Evolutionary conservation across 768 basidiomycete species (phyloP).

Genomic region (Tulasnella sp.): DNA sequence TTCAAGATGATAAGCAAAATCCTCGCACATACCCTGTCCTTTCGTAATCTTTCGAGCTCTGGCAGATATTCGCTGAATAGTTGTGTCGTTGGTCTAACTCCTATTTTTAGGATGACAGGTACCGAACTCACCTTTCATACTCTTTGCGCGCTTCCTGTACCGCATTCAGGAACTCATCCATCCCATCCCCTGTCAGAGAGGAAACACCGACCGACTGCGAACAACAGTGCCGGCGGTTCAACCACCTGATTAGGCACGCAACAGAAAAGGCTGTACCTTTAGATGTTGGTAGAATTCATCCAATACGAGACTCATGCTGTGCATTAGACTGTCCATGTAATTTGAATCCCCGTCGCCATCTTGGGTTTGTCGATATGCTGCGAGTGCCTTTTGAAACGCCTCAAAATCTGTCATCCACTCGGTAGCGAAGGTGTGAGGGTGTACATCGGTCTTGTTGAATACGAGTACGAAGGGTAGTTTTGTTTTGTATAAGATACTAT

Average conservation of each 20-base stretch:
- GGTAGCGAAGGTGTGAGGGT: slow-evolving; percentile 77
- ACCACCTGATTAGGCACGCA: neutral
- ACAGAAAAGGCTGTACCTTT: slow-evolving; percentile 40
- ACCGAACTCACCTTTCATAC: slow-evolving; percentile 60
- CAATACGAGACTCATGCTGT: slow-evolving; percentile 93
- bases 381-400: slow-evolving; percentile 78
- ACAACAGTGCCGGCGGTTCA: neutral
- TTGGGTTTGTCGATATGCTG: slow-evolving; percentile 40
- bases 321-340: slow-evolving; percentile 98
- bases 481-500: slow-evolving; percentile 92
- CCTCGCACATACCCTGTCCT: slow-evolving; percentile 21
- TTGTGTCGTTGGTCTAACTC: neutral
- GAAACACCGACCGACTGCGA: slow-evolving; percentile 85
- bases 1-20: neutral
- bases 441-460: slow-evolving; percentile 96
- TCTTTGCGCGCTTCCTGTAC: slow-evolving; percentile 79
- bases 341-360: slow-evolving; percentile 80
- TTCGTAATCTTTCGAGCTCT: slow-evolving; percentile 57
- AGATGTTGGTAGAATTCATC: slow-evolving; percentile 98
- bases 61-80: slow-evolving; percentile 72
- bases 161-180: slow-evolving; percentile 82
- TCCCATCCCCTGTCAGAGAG: slow-evolving; percentile 88
- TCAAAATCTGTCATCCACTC: slow-evolving; percentile 99
- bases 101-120: neutral
- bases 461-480: slow-evolving; percentile 93